phyloP scores from a whole-genome alignment of 805 yeast genomes.

The Cyberlindnera xylosilytica region DNA sequence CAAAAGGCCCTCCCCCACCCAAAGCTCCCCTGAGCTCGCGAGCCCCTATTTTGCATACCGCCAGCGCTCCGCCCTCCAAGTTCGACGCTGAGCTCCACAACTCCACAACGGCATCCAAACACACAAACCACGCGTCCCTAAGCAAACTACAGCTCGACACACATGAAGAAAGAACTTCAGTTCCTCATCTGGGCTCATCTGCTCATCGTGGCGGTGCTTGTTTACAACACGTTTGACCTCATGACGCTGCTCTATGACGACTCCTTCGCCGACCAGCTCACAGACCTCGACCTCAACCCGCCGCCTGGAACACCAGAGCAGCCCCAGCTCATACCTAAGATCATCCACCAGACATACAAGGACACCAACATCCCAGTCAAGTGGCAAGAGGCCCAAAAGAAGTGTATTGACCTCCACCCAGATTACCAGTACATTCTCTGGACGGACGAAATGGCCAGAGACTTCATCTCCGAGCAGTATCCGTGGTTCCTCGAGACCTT shows the following conservation, averaged over 20 bases:
- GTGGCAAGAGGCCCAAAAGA: constrained; percentile 77
- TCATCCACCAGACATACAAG: constrained; percentile 91
- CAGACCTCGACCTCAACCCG: constrained; percentile 61
- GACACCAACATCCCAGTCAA: constrained; percentile 72
- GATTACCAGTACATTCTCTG: constrained; percentile 86
- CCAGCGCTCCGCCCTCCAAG: too few species aligned
- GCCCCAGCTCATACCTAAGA: constrained; percentile 73
- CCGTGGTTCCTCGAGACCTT: constrained; percentile 85
- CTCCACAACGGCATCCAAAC: too few species aligned
- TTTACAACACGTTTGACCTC: constrained; percentile 66
- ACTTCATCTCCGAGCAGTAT: constrained; percentile 73
- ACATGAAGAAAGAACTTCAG: constrained; percentile 69
- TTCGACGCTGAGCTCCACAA: too few species aligned
- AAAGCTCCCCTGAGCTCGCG: background rate
- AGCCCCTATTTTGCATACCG: background rate
- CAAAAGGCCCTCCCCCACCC: too few species aligned
- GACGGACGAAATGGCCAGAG: constrained; percentile 83
- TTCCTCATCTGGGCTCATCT: constrained; percentile 59
- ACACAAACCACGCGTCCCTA: too few species aligned
- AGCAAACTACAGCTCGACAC: too few species aligned
- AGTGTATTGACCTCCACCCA: constrained; percentile 75
- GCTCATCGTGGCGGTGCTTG: constrained; percentile 36
- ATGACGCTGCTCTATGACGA: constrained; percentile 74
- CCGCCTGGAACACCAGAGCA: constrained; percentile 37
- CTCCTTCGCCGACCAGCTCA: constrained; percentile 58